A percentile compares a stretch with the other conserved stretches of the same genome.
Evolutionary conservation across 371 early-diverging fungal genomes (phyloP).

Genomic region (Smittium culicis): DNA sequence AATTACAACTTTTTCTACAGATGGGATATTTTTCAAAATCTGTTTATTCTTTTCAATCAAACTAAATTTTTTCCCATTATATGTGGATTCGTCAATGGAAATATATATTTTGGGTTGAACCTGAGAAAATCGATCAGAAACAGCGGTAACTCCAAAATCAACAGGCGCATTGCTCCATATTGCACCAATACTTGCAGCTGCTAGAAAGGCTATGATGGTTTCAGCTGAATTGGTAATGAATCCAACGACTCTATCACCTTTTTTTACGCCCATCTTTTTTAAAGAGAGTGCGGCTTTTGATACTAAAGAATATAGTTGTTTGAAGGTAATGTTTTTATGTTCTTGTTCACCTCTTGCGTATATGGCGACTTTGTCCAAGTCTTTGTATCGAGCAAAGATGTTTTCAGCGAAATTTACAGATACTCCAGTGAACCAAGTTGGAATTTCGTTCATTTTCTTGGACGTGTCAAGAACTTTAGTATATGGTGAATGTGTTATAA

Average conservation of each 20-base stretch:
- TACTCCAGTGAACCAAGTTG: conserved; percentile 79
- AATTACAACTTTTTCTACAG: neutral
- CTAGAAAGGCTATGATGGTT: conserved; percentile 78
- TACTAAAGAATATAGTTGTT: conserved; percentile 35
- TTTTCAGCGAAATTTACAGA: conserved; percentile 87
- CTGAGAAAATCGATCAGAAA: conserved; percentile 87
- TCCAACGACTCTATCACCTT: conserved; percentile 86
- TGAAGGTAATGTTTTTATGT: conserved; percentile 44
- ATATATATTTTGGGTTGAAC: conserved; percentile 85
- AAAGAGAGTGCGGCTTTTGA: conserved; percentile 45
- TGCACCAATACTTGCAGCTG: conserved; percentile 87
- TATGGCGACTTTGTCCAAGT: conserved; percentile 52
- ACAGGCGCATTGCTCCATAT: conserved; percentile 82
- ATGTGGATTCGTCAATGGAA: conserved; percentile 73
- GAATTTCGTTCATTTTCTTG: conserved; percentile 65
- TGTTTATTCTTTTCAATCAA: conserved; percentile 62
- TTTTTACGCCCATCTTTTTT: conserved; percentile 47
- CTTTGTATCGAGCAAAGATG: conserved; percentile 39
- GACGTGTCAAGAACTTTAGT: conserved; percentile 42
- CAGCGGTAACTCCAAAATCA: conserved; percentile 86
- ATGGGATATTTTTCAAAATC: conserved; percentile 35
- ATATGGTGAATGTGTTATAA: conserved; percentile 41
- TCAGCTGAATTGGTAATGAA: conserved; percentile 85
- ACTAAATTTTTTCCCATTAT: conserved; percentile 73
- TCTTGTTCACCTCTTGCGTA: conserved; percentile 44